These are phyloP conservation scores for Hypoxylon cercidicola DNA, from an alignment of 495 filamentous ascomycete species.

Conservation along the genomic window DNA sequence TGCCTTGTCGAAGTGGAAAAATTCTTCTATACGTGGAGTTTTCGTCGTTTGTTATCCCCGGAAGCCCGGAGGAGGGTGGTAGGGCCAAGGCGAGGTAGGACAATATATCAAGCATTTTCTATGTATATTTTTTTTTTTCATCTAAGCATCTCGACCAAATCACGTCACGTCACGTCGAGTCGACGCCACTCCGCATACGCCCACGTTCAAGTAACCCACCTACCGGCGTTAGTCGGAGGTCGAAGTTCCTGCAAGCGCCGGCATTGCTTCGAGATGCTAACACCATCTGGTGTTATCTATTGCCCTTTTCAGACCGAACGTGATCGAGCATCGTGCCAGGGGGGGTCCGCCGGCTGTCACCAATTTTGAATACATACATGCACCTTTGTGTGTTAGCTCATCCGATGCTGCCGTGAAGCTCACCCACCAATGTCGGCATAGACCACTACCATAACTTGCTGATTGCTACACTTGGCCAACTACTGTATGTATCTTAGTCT, in stretches of 20 bases:
- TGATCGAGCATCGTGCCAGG: slow-evolving; percentile 31
- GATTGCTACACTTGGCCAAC: slow-evolving; percentile 9
- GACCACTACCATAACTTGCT: neutral
- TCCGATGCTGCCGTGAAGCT: slow-evolving; percentile 41
- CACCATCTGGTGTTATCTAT: slow-evolving; percentile 21
- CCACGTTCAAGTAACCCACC: slow-evolving; percentile 20
- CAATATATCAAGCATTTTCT: slow-evolving; percentile 29
- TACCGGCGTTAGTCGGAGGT: slow-evolving; percentile 36
- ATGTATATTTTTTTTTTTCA: neutral
- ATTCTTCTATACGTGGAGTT: neutral
- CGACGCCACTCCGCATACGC: slow-evolving; percentile 36
- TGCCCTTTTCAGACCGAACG: slow-evolving; percentile 31
- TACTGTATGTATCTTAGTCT: neutral
- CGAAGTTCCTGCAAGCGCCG: slow-evolving; percentile 38
- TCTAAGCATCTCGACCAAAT: slow-evolving; percentile 14
- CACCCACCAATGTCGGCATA: slow-evolving; percentile 22
- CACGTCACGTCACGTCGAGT: slow-evolving; percentile 43
- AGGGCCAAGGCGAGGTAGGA: slow-evolving; percentile 5
- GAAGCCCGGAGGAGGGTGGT: neutral
- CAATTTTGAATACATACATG: slow-evolving; percentile 8
- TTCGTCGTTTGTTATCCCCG: neutral
- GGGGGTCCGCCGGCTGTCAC: slow-evolving; percentile 22
- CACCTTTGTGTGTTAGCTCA: slow-evolving; percentile 33
- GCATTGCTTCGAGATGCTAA: slow-evolving; percentile 36
- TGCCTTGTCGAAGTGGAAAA: slow-evolving; percentile 4